Conservation (phyloP, 805 yeast genomes). For the Starmerella lactis-condensi region DNA sequence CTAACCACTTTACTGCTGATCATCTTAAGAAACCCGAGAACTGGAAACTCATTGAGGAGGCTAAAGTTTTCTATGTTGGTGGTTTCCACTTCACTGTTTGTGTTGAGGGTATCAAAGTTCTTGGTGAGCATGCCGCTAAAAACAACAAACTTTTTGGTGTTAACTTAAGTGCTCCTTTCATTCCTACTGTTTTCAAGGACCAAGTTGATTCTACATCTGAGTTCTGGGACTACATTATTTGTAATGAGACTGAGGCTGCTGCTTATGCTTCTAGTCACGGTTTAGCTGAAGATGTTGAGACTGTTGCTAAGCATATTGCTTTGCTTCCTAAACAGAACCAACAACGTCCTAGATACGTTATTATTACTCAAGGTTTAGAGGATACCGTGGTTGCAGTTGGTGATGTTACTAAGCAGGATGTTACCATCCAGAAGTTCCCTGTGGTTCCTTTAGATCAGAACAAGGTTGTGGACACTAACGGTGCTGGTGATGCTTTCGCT, state of each 20-base stretch:
- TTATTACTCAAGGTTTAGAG: conserved; percentile 89
- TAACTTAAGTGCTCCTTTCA: conserved; percentile 93
- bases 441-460: conserved; percentile 53
- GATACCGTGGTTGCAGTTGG: conserved; percentile 65
- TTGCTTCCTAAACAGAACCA: conserved; percentile 55
- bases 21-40: conserved; percentile 79
- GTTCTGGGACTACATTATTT: conserved; percentile 78
- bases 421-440: conserved; percentile 35
- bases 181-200: conserved; percentile 87
- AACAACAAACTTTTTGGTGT: conserved; percentile 58
- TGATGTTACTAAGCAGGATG: conserved; percentile 27
- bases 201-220: conserved; percentile 63
- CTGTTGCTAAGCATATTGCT: conserved; percentile 70
- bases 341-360: conserved; percentile 58
- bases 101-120: conserved; percentile 74
- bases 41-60: conserved; percentile 71
- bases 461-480: conserved; percentile 79
- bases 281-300: conserved; percentile 43
- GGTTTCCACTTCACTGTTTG: conserved; percentile 99
- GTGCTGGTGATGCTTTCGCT: conserved; percentile 98
- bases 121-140: conserved; percentile 84
- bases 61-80: conserved; percentile 75
- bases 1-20: conserved; percentile 81
- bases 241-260: conserved; percentile 94
- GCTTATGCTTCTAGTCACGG: conserved; percentile 80